A percentile compares a stretch with the other conserved stretches of the same genome.
phyloP scores from a whole-genome alignment of 306 rosid genomes.

The Prunus mongolica region DNA sequence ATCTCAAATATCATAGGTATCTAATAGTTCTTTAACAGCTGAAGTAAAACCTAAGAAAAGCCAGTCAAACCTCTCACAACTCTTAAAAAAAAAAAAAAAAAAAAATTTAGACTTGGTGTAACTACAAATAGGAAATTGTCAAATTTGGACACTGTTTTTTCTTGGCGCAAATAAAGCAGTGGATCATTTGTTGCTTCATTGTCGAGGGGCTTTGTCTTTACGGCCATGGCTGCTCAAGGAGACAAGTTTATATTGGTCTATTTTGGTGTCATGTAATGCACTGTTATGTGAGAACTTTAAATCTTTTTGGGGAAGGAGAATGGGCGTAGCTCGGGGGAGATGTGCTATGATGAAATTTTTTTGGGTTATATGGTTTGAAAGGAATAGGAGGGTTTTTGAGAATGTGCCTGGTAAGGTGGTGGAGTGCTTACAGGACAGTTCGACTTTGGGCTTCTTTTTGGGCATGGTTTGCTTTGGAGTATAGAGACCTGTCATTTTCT shows the following conservation, averaged over 20 bases:
- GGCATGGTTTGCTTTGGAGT: not conserved
- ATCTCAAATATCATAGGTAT: not conserved
- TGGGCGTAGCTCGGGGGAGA: not conserved
- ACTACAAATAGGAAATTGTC: no score
- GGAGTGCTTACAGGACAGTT: not conserved
- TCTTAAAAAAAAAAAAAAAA: not conserved
- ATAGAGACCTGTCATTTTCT: not conserved
- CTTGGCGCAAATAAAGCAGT: no score
- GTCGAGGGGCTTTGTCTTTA: no score
- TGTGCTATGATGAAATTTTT: not conserved
- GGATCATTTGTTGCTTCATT: no score
- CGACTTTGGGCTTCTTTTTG: not conserved
- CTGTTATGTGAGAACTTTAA: no score
- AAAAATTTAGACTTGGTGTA: not conserved
- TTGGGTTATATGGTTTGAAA: not conserved
- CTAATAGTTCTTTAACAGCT: not conserved
- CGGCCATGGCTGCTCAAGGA: no score
- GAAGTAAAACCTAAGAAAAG: not conserved
- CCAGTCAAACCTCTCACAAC: not conserved
- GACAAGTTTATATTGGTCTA: no score
- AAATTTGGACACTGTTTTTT: no score
- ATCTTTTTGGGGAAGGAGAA: not conserved
- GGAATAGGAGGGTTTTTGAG: not conserved
- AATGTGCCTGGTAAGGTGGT: not conserved
- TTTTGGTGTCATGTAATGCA: no score